Base-by-base conservation (phyloP, 495 filamentous ascomycete species). In the Jackrogersella minutella region DNA sequence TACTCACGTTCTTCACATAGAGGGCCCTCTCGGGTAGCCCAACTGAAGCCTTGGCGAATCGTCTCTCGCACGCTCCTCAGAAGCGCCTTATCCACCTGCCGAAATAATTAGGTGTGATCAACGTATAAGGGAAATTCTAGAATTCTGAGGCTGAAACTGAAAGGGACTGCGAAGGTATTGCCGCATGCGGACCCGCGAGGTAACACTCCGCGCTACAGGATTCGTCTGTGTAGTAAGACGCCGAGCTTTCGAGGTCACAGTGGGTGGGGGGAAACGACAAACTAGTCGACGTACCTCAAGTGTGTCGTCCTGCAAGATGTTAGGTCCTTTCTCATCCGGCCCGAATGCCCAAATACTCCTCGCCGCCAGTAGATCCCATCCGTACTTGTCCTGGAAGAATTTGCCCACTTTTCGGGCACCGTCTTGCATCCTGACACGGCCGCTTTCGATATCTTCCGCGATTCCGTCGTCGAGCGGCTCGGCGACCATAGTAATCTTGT, bases 281-380 rank as follows among this genome's bases (percentile, higher is more conserved):
- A 56, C 40, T 61, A 33, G 60, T 50, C 33, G 53, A 81, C 83
- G 73, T 70, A 86, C 85, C 70, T 93, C 89, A 28, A 99, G 79
- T 11, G 95, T 98, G 76, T 99, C 95, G 75, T 99, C 94, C 79
- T 97, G 93, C 37, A 99, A 80, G 62, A 99, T 96, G 76, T 99
- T 99, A 28, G 95, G 94, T 2, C 93, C 92, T 81, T 88, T 89
- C 70, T 98, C 95, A 59, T 98, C 94, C 19, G 95, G 96, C 1
- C 95, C 95, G 79, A 99, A 99, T 10, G 96, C 96, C 95, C 95
- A 99, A 72, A 99, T 97, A 75, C 93, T 97, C 73, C 95, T 84
- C 26, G 91, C 91, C 11, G 95, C 94, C 40, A 99, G 85, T 60
- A 97, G 85, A 79, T 99, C 95, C 91, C 94, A 99, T 62, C 92